Evolutionary conservation across 2,329 filamentous ascomycete genomes (phyloP).

Genomic region (Massarina eburnea): DNA sequence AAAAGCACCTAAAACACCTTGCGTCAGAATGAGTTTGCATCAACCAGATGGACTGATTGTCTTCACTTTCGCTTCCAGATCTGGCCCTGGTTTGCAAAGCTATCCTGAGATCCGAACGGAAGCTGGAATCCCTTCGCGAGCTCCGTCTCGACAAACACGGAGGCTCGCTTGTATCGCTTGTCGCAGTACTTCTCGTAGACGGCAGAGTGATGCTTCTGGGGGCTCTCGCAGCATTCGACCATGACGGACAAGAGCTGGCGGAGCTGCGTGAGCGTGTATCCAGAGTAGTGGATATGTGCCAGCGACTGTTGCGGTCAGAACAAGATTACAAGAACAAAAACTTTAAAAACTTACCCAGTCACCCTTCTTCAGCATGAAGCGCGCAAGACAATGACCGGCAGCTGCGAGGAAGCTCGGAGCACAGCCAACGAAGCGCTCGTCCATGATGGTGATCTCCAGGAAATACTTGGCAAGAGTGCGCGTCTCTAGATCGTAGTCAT

Average conservation of each 20-base stretch:
- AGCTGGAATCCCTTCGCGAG: slow-evolving; percentile 63
- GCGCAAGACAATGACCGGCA: slow-evolving; percentile 87
- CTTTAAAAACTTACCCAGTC: slow-evolving; percentile 74
- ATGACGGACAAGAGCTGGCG: slow-evolving; percentile 75
- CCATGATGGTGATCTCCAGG: slow-evolving; percentile 94
- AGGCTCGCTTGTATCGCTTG: slow-evolving; percentile 82
- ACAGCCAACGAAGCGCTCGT: slow-evolving; percentile 91
- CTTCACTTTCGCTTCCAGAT: slow-evolving; percentile 44
- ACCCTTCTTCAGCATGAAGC: slow-evolving; percentile 86
- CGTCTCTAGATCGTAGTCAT: slow-evolving; percentile 95
- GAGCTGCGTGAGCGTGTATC: slow-evolving; percentile 86
- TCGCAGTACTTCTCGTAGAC: slow-evolving; percentile 93
- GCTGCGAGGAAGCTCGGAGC: slow-evolving; percentile 89
- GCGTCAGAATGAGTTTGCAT: slow-evolving; percentile 28
- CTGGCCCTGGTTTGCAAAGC: slow-evolving; percentile 33
- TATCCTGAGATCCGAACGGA: slow-evolving; percentile 42
- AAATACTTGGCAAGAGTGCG: slow-evolving; percentile 97
- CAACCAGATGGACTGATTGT: slow-evolving; percentile 19
- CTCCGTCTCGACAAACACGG: slow-evolving; percentile 76
- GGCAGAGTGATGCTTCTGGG: slow-evolving; percentile 77
- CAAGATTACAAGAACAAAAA: slow-evolving; percentile 1
- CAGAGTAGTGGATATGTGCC: slow-evolving; percentile 87
- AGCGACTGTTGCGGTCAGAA: slow-evolving; percentile 58
- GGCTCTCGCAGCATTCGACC: slow-evolving; percentile 82
- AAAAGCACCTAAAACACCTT: slow-evolving; percentile 15